These are phyloP conservation scores for Picea abies DNA, from an alignment of 83 land plant species.

Conservation along the genomic window DNA sequence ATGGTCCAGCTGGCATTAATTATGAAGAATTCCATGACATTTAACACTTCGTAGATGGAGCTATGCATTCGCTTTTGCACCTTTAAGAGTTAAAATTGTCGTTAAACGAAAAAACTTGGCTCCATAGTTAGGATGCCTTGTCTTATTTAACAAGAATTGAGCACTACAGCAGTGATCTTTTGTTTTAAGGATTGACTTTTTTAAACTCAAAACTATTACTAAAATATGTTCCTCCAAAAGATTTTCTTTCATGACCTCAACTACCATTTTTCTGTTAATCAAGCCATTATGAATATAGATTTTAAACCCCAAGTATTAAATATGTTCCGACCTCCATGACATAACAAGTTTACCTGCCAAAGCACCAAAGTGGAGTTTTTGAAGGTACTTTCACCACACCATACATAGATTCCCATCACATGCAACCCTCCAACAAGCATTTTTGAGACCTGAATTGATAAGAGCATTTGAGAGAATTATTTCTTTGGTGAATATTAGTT, in stretches of 20 bases:
- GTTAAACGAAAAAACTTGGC: background rate
- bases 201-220: background rate
- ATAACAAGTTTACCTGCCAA: slow-evolving; percentile 43
- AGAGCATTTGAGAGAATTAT: background rate
- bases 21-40: background rate
- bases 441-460: slow-evolving; percentile 46
- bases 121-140: background rate
- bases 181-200: background rate
- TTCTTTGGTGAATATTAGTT: background rate
- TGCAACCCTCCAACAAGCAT: slow-evolving; percentile 67
- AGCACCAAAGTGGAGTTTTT: slow-evolving; percentile 45
- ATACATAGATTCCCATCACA: slow-evolving; percentile 64
- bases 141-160: background rate
- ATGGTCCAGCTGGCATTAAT: background rate
- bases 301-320: background rate
- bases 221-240: background rate
- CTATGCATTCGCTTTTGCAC: background rate
- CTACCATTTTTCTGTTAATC: background rate
- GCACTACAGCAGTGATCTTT: background rate
- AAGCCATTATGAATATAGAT: background rate
- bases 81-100: background rate
- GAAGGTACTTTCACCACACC: slow-evolving; percentile 47
- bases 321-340: background rate
- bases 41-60: background rate
- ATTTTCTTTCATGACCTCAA: background rate